Evolutionary conservation across 306 rosid species (phyloP), one percentile per base, ranked within the genome.

Genomic region (Vachellia collinsii): DNA sequence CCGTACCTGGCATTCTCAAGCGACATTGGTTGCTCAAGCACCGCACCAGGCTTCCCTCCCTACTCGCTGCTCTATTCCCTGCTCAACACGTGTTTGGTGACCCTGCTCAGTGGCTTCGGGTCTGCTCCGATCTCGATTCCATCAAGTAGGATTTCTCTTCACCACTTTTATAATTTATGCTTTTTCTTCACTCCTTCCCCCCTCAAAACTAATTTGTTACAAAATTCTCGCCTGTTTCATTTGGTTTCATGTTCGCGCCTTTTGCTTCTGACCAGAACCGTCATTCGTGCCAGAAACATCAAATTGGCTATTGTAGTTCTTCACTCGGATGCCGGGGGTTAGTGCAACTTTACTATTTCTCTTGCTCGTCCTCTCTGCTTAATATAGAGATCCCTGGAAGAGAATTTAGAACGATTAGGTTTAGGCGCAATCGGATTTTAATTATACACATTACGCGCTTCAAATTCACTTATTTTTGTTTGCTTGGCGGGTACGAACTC

Each of bases 91-190:
- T 95, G 58, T 84, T 89, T 11, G 96, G 92, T 6, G 99, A 95
- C 77, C 97, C 99, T 17, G 88, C 92, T 19, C 97, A 85, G 78
- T 93, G 97, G 98, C 97, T 88, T 56, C 93, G 87, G 56, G 88
- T 95, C 88, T 95, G 97, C 90, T 91, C 98, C 82, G 93, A 93
- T 82, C 86, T 95, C 74, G 99, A 95, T 83, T 82, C 81, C 76
- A 87, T 95, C 87, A 93, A 88, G 94, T 87, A 86, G 20, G 81
- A 10, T 20, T 76, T 64, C 63, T 76, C 39, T 3, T 37, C 23
- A 0, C 61, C 64, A 11, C 6, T 43, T 17, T 23, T 6, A 0
- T 23, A 22, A 3, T 34, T 14, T 11, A 8, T 13, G 1, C 25
- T 14, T 68, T 12, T 11, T 61, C 19, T 4, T 11, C 7, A 37